phyloP scores from a whole-genome alignment of 345 rosid species.

The Melaleuca quinquenervia region DNA sequence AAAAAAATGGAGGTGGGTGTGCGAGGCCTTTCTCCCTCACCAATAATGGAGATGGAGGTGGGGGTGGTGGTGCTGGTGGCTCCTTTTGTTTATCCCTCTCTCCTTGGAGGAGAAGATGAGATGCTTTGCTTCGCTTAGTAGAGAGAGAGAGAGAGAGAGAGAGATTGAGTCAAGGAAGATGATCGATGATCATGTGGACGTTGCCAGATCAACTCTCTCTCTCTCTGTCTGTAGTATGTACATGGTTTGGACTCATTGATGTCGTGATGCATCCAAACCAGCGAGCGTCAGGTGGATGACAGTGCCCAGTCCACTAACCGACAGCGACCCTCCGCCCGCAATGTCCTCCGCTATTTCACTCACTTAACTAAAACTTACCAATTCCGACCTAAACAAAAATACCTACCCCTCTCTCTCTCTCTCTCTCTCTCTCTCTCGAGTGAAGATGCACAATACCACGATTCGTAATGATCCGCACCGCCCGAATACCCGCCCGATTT shows the following conservation, averaged over 20 bases:
- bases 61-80: neutral
- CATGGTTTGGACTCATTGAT: neutral
- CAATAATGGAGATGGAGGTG: neutral
- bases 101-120: neutral
- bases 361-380: neutral
- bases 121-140: too few species aligned
- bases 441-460: too few species aligned
- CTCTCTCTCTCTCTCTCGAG: too few species aligned
- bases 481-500: too few species aligned
- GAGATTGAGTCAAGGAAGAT: too few species aligned
- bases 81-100: neutral
- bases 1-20: neutral
- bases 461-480: too few species aligned
- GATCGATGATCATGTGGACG: neutral
- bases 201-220: neutral
- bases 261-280: neutral
- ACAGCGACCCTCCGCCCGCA: conserved; percentile 14
- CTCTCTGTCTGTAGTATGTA: too few species aligned
- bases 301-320: conserved; percentile 8
- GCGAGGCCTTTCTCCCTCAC: neutral
- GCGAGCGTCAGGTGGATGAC: neutral
- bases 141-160: too few species aligned
- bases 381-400: too few species aligned
- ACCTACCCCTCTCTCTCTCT: too few species aligned
- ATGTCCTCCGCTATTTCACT: neutral